Base-by-base conservation (phyloP, 108 stramenopile species). In the Poteriospumella lacustris region DNA sequence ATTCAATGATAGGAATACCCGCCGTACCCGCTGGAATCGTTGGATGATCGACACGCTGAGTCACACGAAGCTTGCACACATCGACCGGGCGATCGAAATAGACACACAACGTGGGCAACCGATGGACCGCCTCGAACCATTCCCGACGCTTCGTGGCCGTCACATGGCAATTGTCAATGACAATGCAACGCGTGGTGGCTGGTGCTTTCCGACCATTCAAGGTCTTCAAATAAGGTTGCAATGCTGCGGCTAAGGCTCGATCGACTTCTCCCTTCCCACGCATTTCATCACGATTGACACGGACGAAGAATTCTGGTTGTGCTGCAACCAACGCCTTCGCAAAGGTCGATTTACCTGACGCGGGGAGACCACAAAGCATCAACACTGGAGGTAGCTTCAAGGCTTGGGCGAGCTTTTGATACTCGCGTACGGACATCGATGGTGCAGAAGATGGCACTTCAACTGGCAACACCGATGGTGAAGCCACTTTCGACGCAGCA, bases 341-440 rank as follows among this genome's bases (percentile, higher is more conserved):
- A 68, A 68, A 68, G 28, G 64, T 68, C 24, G 64, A 68, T 68
- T 68, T 68, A 19, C 64, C 64, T 19, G 38, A 39, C 15, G 64
- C 34, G 15, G 64, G 28, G 36, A 39, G 24, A 19, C 64, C 64
- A 19, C 34, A 36, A 15, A 68, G 19, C 39, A 68, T 68, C 12
- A 68, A 19, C 15, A 68, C 28, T 19, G 64, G 64, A 68, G 64
- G 64, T 15, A 68, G 64, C 15, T 68, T 68, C 19, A 68, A 19
- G 12, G 15, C 28, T 36, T 12, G 28, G 19, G 64, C 38, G 24
- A 40, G 28, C 36, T 19, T 19, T 15, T 40, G 24, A 40, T 68
- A 39, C 12, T 68, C 39, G n/a, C n/a, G n/a, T n/a, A n/a, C n/a
- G n/a, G n/a, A n/a, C n/a, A n/a, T n/a, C n/a, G n/a, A n/a, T n/a